phyloP scores from a whole-genome alignment of 495 filamentous ascomycete genomes.

The Staphylotrichum tortipilum region DNA sequence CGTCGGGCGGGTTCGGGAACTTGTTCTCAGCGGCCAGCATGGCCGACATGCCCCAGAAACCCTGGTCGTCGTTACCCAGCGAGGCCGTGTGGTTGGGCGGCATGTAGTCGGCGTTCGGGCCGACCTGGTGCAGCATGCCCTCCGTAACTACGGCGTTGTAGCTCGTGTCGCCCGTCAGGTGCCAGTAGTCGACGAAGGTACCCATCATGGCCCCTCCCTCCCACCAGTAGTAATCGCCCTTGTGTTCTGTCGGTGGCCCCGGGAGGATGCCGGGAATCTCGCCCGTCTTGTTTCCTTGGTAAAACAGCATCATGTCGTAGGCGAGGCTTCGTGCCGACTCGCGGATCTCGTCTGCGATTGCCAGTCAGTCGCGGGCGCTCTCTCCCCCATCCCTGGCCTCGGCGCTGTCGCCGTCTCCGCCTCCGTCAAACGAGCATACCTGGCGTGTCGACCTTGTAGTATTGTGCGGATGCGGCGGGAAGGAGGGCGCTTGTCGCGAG shows the following conservation, averaged over 20 bases:
- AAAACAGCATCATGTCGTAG: conserved; percentile 56
- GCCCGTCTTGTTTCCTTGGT: conserved; percentile 54
- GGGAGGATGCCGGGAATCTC: conserved; percentile 59
- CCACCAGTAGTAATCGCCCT: conserved; percentile 52
- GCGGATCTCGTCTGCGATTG: conserved; percentile 49
- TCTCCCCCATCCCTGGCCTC: too few relatives aligned
- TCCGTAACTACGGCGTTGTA: conserved; percentile 53
- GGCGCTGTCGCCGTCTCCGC: too few relatives aligned
- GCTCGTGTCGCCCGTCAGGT: conserved; percentile 54
- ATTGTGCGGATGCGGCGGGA: conserved; percentile 13
- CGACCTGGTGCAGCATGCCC: conserved; percentile 57
- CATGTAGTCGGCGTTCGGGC: conserved; percentile 51
- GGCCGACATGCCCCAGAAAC: conserved; percentile 73
- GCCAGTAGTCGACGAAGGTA: conserved; percentile 63
- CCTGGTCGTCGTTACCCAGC: conserved; percentile 74
- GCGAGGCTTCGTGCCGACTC: conserved; percentile 53
- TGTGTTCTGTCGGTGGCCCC: conserved; percentile 37
- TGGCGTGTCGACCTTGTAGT: conserved; percentile 19
- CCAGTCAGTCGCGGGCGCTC: conserved; percentile 13
- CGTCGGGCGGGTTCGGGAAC: conserved; percentile 53
- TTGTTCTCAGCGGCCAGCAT: conserved; percentile 67
- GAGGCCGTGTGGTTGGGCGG: conserved; percentile 63
- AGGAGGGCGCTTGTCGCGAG: conserved; percentile 13
- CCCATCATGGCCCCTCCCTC: conserved; percentile 44
- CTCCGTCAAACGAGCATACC: too few relatives aligned